These are phyloP conservation scores for Aegilops longissima DNA, from an alignment of 176 grass and related monocot species.

Conservation along the genomic window DNA sequence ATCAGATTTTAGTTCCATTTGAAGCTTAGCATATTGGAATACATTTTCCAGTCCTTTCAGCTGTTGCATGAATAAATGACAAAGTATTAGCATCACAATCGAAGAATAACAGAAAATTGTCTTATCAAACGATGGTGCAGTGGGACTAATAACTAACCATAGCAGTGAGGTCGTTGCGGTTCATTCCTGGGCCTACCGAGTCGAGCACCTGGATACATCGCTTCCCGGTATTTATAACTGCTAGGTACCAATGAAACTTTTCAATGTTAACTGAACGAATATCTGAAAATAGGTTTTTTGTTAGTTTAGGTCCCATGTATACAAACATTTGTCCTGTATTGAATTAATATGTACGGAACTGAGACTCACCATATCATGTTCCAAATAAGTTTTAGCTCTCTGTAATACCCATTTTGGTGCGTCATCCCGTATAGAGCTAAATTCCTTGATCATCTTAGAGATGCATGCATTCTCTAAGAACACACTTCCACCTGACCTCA, in stretches of 20 bases:
- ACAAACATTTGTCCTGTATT: not conserved
- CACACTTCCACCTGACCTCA: too few relatives aligned
- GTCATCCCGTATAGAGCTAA: too few relatives aligned
- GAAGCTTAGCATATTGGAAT: too few relatives aligned
- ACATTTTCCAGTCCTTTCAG: too few relatives aligned
- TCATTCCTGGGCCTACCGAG: not conserved
- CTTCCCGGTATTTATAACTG: not conserved
- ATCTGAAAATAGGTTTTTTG: not conserved
- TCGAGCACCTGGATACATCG: not conserved
- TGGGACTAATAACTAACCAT: too few relatives aligned
- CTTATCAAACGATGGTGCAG: not conserved
- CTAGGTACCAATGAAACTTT: not conserved
- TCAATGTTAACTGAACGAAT: not conserved
- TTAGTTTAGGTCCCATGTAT: not conserved
- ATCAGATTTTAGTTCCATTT: too few relatives aligned
- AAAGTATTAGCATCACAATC: not conserved
- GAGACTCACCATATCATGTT: too few relatives aligned
- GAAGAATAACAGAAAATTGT: not conserved
- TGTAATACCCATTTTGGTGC: too few relatives aligned
- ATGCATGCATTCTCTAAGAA: too few relatives aligned
- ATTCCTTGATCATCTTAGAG: too few relatives aligned
- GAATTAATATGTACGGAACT: not conserved
- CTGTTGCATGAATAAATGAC: not conserved
- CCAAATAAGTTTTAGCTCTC: too few relatives aligned
- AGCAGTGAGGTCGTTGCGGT: too few relatives aligned